Evolutionary conservation across 1,284 basidiomycete species (phyloP), one percentile per base, ranked within the genome.

Genomic region (Peniophora sp.): DNA sequence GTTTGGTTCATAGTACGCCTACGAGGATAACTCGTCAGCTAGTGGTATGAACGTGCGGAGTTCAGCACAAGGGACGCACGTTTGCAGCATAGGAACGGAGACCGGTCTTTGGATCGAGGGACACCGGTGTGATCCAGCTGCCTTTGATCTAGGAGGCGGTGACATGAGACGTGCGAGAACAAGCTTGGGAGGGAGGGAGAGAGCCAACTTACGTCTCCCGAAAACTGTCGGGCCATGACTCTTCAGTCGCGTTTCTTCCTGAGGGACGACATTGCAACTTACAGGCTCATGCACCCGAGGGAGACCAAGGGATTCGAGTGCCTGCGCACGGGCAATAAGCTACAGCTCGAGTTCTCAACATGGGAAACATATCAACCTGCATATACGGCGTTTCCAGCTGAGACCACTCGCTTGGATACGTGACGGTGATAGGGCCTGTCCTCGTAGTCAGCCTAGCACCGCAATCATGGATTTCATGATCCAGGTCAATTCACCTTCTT

Each of bases 1-100:
- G 50, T 58, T 55, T 1, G 60, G 60, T 11, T 54, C 22, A 44
- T 59, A 60, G 47, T 57, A 62, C 6, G 43, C 55, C 61, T 63
- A 24, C n/a, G 39, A 47, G 50, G 27, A 32, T 5, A 32, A 32
- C 12, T 5, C 27, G 27, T 12, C 27, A 32, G 15, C 24, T 17
- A 47, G 14, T 20, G 24, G 22, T 36, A 6, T n/a, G n/a, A n/a
- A n/a, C n/a, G n/a, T n/a, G n/a, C n/a, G n/a, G n/a, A n/a, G n/a
- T n/a, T n/a, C n/a, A n/a, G n/a, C n/a, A n/a, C n/a, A n/a, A n/a
- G n/a, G n/a, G n/a, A 10, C 49, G 3, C 3, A 51, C 49, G 17
- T 51, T 51, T 6, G 49, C 49, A 3, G 27, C 11, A 20, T 51
- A 51, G 1, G 49, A 36, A 3, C 49, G 42, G 5, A 37, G 17